Evolutionary conservation across 2,329 filamentous ascomycete genomes (phyloP).

Genomic region (Fusarium virguliforme): DNA sequence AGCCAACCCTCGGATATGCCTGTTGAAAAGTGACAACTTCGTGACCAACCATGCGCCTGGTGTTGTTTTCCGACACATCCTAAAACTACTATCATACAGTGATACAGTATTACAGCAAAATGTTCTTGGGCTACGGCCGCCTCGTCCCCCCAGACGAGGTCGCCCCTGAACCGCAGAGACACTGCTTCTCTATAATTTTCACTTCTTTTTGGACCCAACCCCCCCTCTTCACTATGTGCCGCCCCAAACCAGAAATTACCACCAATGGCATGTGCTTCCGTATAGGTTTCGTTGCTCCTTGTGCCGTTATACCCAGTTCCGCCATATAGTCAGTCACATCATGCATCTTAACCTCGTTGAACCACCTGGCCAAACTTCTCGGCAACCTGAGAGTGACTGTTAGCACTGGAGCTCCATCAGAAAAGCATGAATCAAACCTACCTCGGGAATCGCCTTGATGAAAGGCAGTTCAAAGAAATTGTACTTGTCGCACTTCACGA

Average conservation of each 20-base stretch:
- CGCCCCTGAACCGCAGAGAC: conserved; percentile 30
- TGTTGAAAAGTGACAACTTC: conserved; percentile 17
- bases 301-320: conserved; percentile 32
- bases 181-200: conserved; percentile 51
- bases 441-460: conserved; percentile 91
- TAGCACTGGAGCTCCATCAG: conserved; percentile 15
- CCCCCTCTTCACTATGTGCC: conserved; percentile 44
- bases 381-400: conserved; percentile 52
- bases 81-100: conserved; percentile 57
- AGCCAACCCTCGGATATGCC: conserved; percentile 6
- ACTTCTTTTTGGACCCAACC: conserved; percentile 51
- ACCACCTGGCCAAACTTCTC: conserved; percentile 57
- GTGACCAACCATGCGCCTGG: conserved; percentile 49
- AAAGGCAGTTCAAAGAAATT: conserved; percentile 94
- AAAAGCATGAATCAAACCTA: conserved; percentile 59
- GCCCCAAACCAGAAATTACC: conserved; percentile 47
- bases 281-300: conserved; percentile 36
- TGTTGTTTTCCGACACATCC: conserved; percentile 50
- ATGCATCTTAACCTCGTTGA: conserved; percentile 52
- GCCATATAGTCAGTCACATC: conserved; percentile 15
- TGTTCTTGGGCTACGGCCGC: conserved; percentile 32
- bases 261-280: conserved; percentile 36
- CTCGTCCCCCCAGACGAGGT: conserved; percentile 51
- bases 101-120: conserved; percentile 57
- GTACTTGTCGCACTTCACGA: conserved; percentile 92